Evolutionary conservation across 78 protist species (phyloP).

Genomic region (slime mould (Dictyostelium discoideum)): DNA sequence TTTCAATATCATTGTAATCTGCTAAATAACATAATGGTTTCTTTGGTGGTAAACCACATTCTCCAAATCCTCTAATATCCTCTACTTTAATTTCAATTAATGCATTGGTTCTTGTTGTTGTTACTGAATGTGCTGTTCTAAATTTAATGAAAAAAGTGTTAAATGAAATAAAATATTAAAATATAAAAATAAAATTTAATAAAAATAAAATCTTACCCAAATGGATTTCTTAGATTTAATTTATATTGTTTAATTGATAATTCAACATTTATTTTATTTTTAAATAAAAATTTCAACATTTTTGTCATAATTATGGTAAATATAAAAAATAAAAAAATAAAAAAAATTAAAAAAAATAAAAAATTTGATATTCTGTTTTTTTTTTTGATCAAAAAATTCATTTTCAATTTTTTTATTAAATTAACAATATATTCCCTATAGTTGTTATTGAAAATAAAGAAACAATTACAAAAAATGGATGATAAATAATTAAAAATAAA

Average conservation of each 20-base stretch:
- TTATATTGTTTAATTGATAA: conserved; percentile 16
- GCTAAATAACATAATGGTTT: conserved; percentile 73
- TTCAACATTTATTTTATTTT: conserved; percentile 1
- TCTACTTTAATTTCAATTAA: conserved; percentile 2
- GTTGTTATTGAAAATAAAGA: not conserved
- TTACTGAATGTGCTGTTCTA: conserved; percentile 77
- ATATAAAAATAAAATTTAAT: not conserved
- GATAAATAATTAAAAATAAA: too few relatives aligned
- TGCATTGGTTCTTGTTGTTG: conserved; percentile 65
- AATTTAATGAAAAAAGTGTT: not conserved
- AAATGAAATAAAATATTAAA: not conserved
- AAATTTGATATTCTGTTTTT: not conserved
- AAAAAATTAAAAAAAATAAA: not conserved
- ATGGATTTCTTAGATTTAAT: conserved; percentile 57
- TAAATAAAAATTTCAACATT: conserved; percentile 17
- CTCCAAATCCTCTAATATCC: conserved; percentile 56
- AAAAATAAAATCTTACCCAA: conserved; percentile 20
- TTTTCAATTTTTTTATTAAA: too few relatives aligned
- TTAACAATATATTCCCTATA: too few relatives aligned
- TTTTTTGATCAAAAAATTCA: too few relatives aligned
- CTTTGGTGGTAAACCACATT: conserved; percentile 79
- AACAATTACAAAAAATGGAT: not conserved
- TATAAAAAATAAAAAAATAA: not conserved
- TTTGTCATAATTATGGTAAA: not conserved
- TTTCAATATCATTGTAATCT: conserved; percentile 35